A percentile compares a stretch with the other conserved stretches of the same genome.
Conservation (phyloP, 345 rosid species). For the Alliaria petiolata region DNA sequence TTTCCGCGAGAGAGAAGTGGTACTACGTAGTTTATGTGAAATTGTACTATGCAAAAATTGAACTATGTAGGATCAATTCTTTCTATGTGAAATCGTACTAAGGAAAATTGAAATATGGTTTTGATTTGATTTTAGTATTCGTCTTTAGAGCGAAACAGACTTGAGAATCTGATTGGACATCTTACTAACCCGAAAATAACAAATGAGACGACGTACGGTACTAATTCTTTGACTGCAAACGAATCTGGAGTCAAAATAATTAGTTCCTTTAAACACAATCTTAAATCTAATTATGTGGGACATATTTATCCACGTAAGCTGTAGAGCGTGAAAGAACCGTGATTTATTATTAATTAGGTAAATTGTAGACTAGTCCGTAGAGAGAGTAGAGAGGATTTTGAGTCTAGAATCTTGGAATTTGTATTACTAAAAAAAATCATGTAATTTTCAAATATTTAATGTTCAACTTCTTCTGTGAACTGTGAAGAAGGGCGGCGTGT, state of each 20-base stretch:
- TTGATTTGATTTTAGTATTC: neutral
- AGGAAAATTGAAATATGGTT: too few relatives aligned
- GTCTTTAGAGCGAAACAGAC: neutral
- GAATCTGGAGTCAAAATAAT: neutral
- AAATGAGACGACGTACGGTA: neutral
- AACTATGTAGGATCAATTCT: too few relatives aligned
- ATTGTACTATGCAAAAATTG: too few relatives aligned
- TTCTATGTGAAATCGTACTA: too few relatives aligned
- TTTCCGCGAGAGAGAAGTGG: too few relatives aligned
- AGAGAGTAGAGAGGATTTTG: neutral
- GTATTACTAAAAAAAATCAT: neutral
- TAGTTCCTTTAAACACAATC: slow-evolving; percentile 13
- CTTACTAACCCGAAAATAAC: neutral
- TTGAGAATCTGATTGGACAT: slow-evolving; percentile 17
- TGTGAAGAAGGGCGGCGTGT: slow-evolving; percentile 24
- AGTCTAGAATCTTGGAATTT: slow-evolving; percentile 21
- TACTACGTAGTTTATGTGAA: too few relatives aligned
- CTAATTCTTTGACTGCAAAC: slow-evolving; percentile 12
- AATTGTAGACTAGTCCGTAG: slow-evolving; percentile 1
- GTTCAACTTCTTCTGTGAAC: slow-evolving; percentile 3
- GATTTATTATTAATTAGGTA: neutral
- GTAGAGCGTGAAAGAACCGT: neutral
- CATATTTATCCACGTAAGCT: slow-evolving; percentile 7
- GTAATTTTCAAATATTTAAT: slow-evolving; percentile 6
- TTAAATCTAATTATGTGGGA: slow-evolving; percentile 12